Evolutionary conservation across 192 early-diverging fungal species (phyloP).

Genomic region (Coemansia sp.): DNA sequence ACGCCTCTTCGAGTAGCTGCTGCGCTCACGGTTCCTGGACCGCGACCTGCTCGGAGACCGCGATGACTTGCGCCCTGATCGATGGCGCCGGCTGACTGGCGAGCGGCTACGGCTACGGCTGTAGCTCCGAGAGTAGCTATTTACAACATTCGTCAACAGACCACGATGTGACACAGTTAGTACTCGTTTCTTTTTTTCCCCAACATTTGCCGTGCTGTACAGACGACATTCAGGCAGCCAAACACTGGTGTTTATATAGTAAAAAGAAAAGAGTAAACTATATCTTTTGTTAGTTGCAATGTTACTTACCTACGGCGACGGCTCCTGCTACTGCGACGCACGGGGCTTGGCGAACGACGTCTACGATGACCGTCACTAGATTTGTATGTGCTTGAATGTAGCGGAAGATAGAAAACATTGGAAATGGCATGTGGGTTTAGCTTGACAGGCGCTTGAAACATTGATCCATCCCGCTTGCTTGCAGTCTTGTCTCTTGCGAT

Average conservation of each 20-base stretch:
- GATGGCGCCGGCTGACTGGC: slow-evolving; percentile 10
- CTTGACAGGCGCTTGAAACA: slow-evolving; percentile 9
- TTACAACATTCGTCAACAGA: neutral
- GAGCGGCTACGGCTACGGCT: slow-evolving; percentile 38
- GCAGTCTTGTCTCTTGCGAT: slow-evolving; percentile 28
- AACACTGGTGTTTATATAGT: slow-evolving; percentile 1
- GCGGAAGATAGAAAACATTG: neutral
- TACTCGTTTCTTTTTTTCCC: neutral
- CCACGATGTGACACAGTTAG: neutral
- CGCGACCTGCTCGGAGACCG: slow-evolving; percentile 15
- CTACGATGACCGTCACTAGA: slow-evolving; percentile 23
- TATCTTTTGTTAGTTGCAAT: neutral
- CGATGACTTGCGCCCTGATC: slow-evolving; percentile 22
- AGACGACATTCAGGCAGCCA: neutral
- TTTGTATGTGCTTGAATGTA: neutral
- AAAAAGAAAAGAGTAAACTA: neutral
- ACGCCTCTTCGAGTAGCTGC: slow-evolving; percentile 9
- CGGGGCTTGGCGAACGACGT: slow-evolving; percentile 36
- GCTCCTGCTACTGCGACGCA: slow-evolving; percentile 17
- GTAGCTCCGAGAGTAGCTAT: slow-evolving; percentile 33
- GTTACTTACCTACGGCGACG: slow-evolving; percentile 42
- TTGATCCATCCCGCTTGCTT: neutral
- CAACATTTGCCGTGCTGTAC: neutral
- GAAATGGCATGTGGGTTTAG: slow-evolving; percentile 7
- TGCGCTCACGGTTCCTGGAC: slow-evolving; percentile 10